Base-by-base conservation (phyloP, 2,329 filamentous ascomycete species). In the Nothopassalora personata region DNA sequence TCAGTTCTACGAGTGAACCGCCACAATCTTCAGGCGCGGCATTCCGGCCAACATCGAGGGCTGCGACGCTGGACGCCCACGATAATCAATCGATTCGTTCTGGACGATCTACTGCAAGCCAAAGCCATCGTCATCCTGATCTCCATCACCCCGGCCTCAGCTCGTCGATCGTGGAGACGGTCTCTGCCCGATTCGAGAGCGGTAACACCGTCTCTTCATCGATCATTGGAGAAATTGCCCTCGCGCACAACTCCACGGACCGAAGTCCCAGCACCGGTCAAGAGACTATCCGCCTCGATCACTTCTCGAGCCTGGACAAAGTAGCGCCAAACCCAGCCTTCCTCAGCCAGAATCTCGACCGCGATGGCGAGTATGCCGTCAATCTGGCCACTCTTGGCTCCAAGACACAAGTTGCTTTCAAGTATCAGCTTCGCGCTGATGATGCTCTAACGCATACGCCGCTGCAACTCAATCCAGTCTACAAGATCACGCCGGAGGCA, bases 311-410 rank as follows among this genome's bases (percentile, higher is more conserved):
- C n/a, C 82, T 99, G 5, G 94, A 97, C 68, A 91, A 90, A 69
- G 92, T 99, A 58, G 92, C 91, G 0, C 91, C 92, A 1, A 99
- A 99, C 72, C 90, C 91, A 47, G 89, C 91, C 58, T 96, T 97
- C 75, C 86, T 97, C 54, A 85, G 86, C 33, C 88, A 91, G 66
- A 79, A 83, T 0, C 70, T 80, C 1, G 84, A 87, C 9, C 86
- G 83, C 59, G 82, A 88, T 3, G 92, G 95, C 59, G 87, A 93
- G 70, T 99, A 95, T 75, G 83, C 79, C 0, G 78, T 99, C 33
- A 84, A 92, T 62, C 76, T 94, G 6, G 80, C 85, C 13, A 85
- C 87, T 70, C 83, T 97, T 64, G 77, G 80, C 64, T 34, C 49
- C 4, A 78, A 80, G 61, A 87, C 90, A 1, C 83, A 87, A 0